Conservation (phyloP, 129 eudicot species). For the Flaveria bidentis region DNA sequence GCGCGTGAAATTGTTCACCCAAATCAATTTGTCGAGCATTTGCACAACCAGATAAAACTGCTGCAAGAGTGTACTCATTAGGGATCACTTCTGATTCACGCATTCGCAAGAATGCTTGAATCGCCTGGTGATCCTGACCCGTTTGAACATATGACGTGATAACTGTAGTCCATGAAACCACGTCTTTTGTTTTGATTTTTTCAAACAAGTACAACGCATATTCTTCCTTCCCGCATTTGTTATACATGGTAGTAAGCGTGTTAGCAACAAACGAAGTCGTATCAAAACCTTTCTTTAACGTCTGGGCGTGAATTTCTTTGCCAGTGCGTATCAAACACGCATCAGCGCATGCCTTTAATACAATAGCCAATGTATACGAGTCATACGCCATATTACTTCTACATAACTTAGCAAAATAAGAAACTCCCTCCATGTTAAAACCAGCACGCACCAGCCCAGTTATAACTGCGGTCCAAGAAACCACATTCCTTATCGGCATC, state of each 20-base stretch:
- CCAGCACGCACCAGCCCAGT: conserved; percentile 88
- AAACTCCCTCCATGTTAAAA: conserved; percentile 53
- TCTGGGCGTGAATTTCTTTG: conserved; percentile 75
- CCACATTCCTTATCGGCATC: conserved; percentile 83
- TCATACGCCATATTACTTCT: conserved; percentile 51
- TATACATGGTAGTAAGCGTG: conserved; percentile 83
- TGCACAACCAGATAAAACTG: conserved; percentile 71
- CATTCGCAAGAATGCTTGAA: conserved; percentile 61
- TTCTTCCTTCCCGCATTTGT: conserved; percentile 70
- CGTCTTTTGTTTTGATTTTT: conserved; percentile 63
- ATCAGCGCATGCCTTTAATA: conserved; percentile 83
- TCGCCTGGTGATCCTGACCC: conserved; percentile 50
- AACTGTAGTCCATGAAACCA: conserved; percentile 86
- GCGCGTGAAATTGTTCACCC: conserved; percentile 76
- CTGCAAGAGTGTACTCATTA: conserved; percentile 82
- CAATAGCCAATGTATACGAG: conserved; percentile 76
- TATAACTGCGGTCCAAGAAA: conserved; percentile 90
- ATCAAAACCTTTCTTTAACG: conserved; percentile 69
- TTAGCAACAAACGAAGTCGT: conserved; percentile 64
- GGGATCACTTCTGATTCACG: conserved; percentile 54
- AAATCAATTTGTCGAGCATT: conserved; percentile 41
- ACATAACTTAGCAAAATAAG: conserved; percentile 59
- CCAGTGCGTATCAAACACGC: conserved; percentile 56
- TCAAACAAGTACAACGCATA: conserved; percentile 69
- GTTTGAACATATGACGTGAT: conserved; percentile 66